Percentiles rank a stretch among this genome's conserved stretches.
phyloP scores from a whole-genome alignment of 768 basidiomycete genomes.

The Boletus tomentosulus region DNA sequence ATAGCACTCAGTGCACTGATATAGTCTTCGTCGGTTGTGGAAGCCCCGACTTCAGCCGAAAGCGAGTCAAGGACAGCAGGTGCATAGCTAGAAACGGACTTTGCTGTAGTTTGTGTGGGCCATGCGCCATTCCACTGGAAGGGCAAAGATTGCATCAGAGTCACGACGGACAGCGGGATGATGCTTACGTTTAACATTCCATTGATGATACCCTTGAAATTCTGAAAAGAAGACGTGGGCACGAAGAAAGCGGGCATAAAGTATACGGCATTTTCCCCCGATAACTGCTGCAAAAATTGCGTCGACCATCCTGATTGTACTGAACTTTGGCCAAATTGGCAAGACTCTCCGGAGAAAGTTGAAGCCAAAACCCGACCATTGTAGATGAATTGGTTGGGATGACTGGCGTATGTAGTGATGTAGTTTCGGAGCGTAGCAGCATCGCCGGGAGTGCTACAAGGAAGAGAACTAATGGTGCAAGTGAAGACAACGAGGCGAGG shows the following conservation, averaged over 20 bases:
- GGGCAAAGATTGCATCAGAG: slow-evolving; percentile 6
- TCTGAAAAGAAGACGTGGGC: slow-evolving; percentile 44
- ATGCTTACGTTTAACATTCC: slow-evolving; percentile 58
- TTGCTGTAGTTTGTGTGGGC: slow-evolving; percentile 56
- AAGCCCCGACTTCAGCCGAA: slow-evolving; percentile 39
- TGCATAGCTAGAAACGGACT: slow-evolving; percentile 5
- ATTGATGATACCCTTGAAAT: slow-evolving; percentile 47
- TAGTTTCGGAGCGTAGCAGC: slow-evolving; percentile 49
- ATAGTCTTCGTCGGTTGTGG: slow-evolving; percentile 52
- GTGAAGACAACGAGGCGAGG: background rate
- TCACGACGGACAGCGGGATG: slow-evolving; percentile 4
- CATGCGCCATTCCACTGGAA: slow-evolving; percentile 77
- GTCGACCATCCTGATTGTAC: slow-evolving; percentile 52
- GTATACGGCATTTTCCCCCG: slow-evolving; percentile 43
- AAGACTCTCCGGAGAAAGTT: slow-evolving; percentile 68
- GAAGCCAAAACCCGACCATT: slow-evolving; percentile 53
- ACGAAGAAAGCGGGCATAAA: slow-evolving; percentile 74
- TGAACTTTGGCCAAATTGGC: slow-evolving; percentile 57
- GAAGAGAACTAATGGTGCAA: slow-evolving; percentile 41
- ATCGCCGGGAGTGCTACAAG: slow-evolving; percentile 47
- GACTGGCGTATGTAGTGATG: slow-evolving; percentile 48
- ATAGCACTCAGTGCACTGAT: slow-evolving; percentile 38
- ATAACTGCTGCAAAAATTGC: slow-evolving; percentile 47
- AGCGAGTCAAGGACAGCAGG: slow-evolving; percentile 26
- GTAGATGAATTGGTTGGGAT: slow-evolving; percentile 57